Conservation (phyloP, 139 green algal species). For the Micractinium conductrix region DNA sequence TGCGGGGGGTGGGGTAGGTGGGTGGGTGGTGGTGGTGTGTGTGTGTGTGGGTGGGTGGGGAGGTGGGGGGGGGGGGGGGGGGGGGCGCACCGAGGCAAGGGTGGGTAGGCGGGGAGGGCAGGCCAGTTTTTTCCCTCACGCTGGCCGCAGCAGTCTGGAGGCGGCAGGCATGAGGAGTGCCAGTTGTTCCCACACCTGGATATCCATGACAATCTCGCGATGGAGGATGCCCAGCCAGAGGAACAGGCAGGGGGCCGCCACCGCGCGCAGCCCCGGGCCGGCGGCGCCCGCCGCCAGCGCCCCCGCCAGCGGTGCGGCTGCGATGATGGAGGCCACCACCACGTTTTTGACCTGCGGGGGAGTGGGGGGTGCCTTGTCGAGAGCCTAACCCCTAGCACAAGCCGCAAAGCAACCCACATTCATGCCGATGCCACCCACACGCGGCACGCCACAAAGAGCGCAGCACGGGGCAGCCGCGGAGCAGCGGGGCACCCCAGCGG, state of each 20-base stretch:
- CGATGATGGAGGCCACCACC: slow-evolving; percentile 67
- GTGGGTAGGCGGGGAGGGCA: too few species aligned
- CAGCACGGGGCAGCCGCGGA: too few species aligned
- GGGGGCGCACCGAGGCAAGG: background rate
- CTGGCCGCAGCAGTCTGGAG: too few species aligned
- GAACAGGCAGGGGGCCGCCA: slow-evolving; percentile 6
- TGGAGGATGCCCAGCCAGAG: slow-evolving; percentile 20
- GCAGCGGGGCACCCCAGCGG: too few species aligned
- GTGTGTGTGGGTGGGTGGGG: slow-evolving; percentile 17
- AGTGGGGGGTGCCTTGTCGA: too few species aligned
- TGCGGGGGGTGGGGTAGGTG: slow-evolving; percentile 5
- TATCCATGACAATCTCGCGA: slow-evolving; percentile 23
- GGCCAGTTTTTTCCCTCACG: too few species aligned
- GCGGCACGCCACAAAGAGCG: too few species aligned
- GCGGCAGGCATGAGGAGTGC: too few species aligned
- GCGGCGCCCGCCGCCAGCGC: slow-evolving; percentile 20
- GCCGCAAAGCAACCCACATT: too few species aligned
- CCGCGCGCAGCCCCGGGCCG: slow-evolving; percentile 2
- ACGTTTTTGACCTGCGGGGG: slow-evolving; percentile 79
- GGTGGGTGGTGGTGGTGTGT: slow-evolving; percentile 16
- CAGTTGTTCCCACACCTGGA: too few species aligned
- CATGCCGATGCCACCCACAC: too few species aligned
- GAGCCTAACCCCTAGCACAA: too few species aligned
- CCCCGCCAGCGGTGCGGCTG: slow-evolving; percentile 44
- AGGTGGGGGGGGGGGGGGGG: background rate